These are phyloP conservation scores for Daedaleopsis sinensis DNA, from an alignment of 768 basidiomycete genomes.

Conservation along the genomic window DNA sequence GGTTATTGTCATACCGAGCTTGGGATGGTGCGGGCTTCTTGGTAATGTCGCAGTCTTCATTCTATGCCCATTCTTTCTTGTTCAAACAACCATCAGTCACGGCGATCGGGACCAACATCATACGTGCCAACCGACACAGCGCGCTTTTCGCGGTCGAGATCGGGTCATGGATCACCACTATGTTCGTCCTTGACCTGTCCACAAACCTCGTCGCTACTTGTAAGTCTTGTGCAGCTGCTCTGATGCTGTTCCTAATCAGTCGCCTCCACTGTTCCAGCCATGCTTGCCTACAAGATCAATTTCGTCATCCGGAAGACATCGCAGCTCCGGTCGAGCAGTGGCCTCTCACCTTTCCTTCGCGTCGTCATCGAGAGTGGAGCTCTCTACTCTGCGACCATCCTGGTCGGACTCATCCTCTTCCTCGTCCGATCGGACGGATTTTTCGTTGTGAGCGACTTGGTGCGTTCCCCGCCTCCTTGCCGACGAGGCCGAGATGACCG, in stretches of 20 bases:
- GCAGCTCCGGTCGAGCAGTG: not conserved
- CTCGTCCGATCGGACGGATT: constrained; percentile 6
- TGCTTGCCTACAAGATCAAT: constrained; percentile 10
- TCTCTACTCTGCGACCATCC: constrained; percentile 7
- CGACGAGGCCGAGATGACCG: not conserved
- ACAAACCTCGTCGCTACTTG: constrained; percentile 8
- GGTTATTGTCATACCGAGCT: not conserved
- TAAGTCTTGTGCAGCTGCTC: not conserved
- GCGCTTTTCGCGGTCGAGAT: constrained; percentile 31
- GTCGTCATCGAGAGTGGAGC: constrained; percentile 16
- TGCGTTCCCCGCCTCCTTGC: not conserved
- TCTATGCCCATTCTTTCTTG: not conserved
- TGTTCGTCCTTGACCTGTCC: constrained; percentile 32
- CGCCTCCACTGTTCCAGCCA: not conserved
- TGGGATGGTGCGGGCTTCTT: constrained; percentile 3
- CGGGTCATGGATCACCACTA: constrained; percentile 37
- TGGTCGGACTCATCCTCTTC: constrained; percentile 7
- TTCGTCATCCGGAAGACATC: constrained; percentile 9
- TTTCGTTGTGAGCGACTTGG: constrained; percentile 11
- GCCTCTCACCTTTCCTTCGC: constrained; percentile 11
- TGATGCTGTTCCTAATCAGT: no score
- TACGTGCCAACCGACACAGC: constrained; percentile 8
- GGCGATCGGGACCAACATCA: constrained; percentile 20
- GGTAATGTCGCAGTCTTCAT: not conserved
- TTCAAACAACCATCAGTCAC: constrained; percentile 14